Percentiles rank a stretch among this genome's conserved stretches.
phyloP scores from a whole-genome alignment of 2,329 filamentous ascomycete species.

The Colletotrichum melonis region DNA sequence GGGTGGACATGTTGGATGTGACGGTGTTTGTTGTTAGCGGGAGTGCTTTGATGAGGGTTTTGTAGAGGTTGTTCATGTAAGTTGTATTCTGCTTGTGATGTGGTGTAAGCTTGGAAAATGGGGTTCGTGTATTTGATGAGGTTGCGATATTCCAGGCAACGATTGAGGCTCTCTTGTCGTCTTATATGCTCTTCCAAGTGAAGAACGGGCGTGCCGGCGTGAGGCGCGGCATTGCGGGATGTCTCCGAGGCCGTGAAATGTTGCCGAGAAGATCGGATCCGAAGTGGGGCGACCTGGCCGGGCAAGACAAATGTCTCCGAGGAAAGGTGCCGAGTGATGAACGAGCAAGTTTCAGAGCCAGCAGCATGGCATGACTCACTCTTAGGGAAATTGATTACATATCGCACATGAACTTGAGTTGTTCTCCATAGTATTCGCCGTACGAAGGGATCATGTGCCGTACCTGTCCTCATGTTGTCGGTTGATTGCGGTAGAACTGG shows the following conservation, averaged over 20 bases:
- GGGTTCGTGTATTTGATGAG: no score
- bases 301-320: slow-evolving; percentile 19
- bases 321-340: background rate
- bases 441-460: no score
- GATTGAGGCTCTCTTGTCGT: no score
- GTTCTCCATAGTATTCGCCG: no score
- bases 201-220: no score
- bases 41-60: background rate
- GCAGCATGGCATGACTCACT: background rate
- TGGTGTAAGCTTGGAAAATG: background rate
- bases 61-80: background rate
- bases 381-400: background rate
- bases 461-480: no score
- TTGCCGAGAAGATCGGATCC: slow-evolving; percentile 6
- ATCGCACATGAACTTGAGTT: no score
- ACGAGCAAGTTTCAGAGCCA: background rate
- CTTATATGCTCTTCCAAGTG: background rate
- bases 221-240: background rate
- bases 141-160: no score
- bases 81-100: background rate
- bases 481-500: background rate
- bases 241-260: slow-evolving; percentile 5
- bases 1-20: background rate
- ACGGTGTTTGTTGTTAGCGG: background rate
- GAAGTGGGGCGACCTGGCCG: slow-evolving; percentile 5